These are phyloP conservation scores for Russula foetens DNA, from an alignment of 768 basidiomycete genomes.

Conservation along the genomic window DNA sequence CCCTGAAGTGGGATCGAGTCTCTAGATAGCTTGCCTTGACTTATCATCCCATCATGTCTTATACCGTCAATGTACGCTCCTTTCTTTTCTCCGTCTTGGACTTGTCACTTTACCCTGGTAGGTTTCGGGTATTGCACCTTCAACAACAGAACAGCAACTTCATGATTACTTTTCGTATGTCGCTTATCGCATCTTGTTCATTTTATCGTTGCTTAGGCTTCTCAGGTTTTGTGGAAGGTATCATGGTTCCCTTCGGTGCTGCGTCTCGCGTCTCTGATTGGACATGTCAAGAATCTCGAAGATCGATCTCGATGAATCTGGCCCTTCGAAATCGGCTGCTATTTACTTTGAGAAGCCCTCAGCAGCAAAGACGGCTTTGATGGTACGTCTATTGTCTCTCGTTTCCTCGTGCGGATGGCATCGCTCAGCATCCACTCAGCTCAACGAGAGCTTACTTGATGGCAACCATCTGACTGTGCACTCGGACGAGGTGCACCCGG, in stretches of 20 bases:
- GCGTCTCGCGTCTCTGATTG: conserved; percentile 1
- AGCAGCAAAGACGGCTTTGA: conserved; percentile 79
- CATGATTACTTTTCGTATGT: conserved; percentile 76
- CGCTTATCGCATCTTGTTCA: background rate
- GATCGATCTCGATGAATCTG: conserved; percentile 48
- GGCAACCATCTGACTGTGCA: conserved; percentile 61
- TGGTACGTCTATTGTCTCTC: conserved; percentile 38
- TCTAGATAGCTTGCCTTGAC: too few relatives aligned
- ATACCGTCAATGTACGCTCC: conserved; percentile 9
- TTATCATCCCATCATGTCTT: background rate
- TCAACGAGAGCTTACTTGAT: conserved; percentile 73
- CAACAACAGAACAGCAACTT: conserved; percentile 60
- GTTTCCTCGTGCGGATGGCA: background rate
- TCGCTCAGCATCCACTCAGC: conserved; percentile 28
- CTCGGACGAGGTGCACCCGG: conserved; percentile 53
- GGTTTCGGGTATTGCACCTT: conserved; percentile 65
- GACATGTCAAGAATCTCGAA: conserved; percentile 46
- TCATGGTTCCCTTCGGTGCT: conserved; percentile 20
- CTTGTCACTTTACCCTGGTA: conserved; percentile 23
- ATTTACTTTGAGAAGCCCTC: conserved; percentile 79
- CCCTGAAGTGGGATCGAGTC: too few relatives aligned
- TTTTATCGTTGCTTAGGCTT: background rate
- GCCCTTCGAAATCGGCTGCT: conserved; percentile 43
- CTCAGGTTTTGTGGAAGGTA: conserved; percentile 82
- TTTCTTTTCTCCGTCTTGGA: too few relatives aligned